Base-by-base conservation (phyloP, 495 filamentous ascomycete genomes). In the Platismatia glauca region DNA sequence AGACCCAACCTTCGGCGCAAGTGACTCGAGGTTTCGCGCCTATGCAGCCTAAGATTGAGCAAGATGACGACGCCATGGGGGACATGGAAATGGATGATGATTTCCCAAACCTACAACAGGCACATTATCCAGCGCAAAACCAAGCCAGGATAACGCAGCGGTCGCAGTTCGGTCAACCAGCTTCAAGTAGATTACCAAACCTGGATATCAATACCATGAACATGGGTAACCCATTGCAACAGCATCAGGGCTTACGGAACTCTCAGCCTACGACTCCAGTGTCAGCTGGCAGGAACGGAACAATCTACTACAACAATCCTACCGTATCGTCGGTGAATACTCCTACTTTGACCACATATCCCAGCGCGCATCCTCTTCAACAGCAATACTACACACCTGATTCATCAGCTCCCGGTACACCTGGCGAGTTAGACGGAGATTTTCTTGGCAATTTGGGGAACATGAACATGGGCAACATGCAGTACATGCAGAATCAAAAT, bases 301-400 rank as follows among this genome's bases (percentile, higher is more conserved):
- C 82, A 65, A 76, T 78, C 31, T 86, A 95, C 72, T 89, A 92
- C 70, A 89, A 95, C 70, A 97, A 97, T 69, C 94, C 94, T 31
- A 97, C 91, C 0, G 90, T 97, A n/a, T 96, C 94, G 15, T 96
- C 92, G 41, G 92, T 96, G 59, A 97, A 97, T 69, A 96, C 91
- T 5, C 94, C 92, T 0, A 95, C 92, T 15, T 77, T 97, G 60
- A 86, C 81, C 63, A 86, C 86, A 9, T 77, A 81, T 61, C 84
- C 86, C 37, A 75, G 75, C 56, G 71, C 71, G 58, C 79, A 79
- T 64, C 71, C 78, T 9, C 74, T 83, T 43, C 80, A 84, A 65
- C 82, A 87, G 62, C 86, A 83, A 64, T 78, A 79, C 60, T 81
- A 80, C 64, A 90, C 88, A 2, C 87, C 87, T 52, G 86, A 91